A percentile compares a stretch with the other conserved stretches of the same genome.
Evolutionary conservation across 140 eudicot species (phyloP).

Genomic region (Cichorium intybus): DNA sequence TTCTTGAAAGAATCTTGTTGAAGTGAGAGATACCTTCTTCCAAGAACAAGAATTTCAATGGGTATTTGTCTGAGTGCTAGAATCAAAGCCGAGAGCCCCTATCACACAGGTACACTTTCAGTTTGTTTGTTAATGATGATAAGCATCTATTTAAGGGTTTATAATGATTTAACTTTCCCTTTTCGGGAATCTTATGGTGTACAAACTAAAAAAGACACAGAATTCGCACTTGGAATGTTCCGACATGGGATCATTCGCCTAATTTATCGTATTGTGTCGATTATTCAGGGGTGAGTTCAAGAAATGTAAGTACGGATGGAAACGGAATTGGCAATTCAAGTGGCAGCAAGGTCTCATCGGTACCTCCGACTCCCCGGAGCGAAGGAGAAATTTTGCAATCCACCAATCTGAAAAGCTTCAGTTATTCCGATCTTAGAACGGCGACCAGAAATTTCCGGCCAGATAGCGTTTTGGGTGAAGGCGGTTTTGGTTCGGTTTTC

Average conservation of each 20-base stretch:
- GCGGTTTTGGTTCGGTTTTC: slow-evolving; percentile 85
- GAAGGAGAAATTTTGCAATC: slow-evolving; percentile 88
- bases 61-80: slow-evolving; percentile 85
- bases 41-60: slow-evolving; percentile 38
- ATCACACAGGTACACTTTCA: slow-evolving; percentile 49
- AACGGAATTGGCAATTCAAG: slow-evolving; percentile 34
- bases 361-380: slow-evolving; percentile 67
- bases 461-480: slow-evolving; percentile 85
- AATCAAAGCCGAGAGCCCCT: slow-evolving; percentile 84
- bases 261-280: not conserved
- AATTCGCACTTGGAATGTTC: not conserved
- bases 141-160: not conserved
- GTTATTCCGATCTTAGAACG: slow-evolving; percentile 53
- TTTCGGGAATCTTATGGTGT: not conserved
- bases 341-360: slow-evolving; percentile 55
- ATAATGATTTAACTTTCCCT: not conserved
- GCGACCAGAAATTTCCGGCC: slow-evolving; percentile 89
- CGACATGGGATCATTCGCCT: not conserved
- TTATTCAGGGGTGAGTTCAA: slow-evolving; percentile 58
- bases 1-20: not conserved
- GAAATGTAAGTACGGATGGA: slow-evolving; percentile 34
- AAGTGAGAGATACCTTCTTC: not conserved
- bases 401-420: slow-evolving; percentile 63
- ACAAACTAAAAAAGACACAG: slow-evolving; percentile 10
- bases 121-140: not conserved